phyloP scores from a whole-genome alignment of 2,329 filamentous ascomycete species.

The Rhytidhysteron rufulum region DNA sequence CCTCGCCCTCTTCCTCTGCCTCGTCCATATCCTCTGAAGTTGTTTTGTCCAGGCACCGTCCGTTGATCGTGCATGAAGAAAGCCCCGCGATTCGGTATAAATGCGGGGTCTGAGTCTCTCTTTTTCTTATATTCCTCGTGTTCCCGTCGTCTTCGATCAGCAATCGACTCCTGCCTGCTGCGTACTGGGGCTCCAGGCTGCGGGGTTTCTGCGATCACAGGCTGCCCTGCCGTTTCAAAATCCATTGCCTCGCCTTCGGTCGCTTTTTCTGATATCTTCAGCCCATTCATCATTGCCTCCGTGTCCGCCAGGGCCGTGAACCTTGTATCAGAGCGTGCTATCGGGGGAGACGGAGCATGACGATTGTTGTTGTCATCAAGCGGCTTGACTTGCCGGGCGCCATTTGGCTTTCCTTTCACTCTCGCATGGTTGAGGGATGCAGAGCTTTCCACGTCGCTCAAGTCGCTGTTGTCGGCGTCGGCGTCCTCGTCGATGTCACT shows the following conservation, averaged over 20 bases:
- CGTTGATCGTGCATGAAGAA: slow-evolving; percentile 98
- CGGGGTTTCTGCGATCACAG: slow-evolving; percentile 33
- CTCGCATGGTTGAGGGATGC: slow-evolving; percentile 32
- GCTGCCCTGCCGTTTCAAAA: slow-evolving; percentile 45
- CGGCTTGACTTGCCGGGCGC: slow-evolving; percentile 29
- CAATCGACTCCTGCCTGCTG: slow-evolving; percentile 52
- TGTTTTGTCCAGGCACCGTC: slow-evolving; percentile 71
- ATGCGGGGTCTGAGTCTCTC: slow-evolving; percentile 83
- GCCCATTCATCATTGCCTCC: slow-evolving; percentile 58
- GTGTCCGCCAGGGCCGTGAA: slow-evolving; percentile 53
- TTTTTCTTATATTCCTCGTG: slow-evolving; percentile 89
- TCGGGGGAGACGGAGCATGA: slow-evolving; percentile 27
- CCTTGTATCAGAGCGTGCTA: slow-evolving; percentile 32
- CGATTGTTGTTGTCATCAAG: slow-evolving; percentile 22
- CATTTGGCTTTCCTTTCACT: slow-evolving; percentile 35
- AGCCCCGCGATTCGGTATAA: slow-evolving; percentile 87
- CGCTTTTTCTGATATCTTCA: slow-evolving; percentile 44
- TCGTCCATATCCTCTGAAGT: slow-evolving; percentile 68
- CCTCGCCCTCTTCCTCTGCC: slow-evolving; percentile 61
- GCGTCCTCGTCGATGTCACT: slow-evolving; percentile 57
- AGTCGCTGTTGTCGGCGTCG: slow-evolving; percentile 57
- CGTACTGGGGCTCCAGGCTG: slow-evolving; percentile 30
- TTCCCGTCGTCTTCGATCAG: slow-evolving; percentile 73
- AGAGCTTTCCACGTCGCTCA: slow-evolving; percentile 49
- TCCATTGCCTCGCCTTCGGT: slow-evolving; percentile 45